phyloP scores from a whole-genome alignment of 768 basidiomycete genomes.

The Lactarius tabidus region DNA sequence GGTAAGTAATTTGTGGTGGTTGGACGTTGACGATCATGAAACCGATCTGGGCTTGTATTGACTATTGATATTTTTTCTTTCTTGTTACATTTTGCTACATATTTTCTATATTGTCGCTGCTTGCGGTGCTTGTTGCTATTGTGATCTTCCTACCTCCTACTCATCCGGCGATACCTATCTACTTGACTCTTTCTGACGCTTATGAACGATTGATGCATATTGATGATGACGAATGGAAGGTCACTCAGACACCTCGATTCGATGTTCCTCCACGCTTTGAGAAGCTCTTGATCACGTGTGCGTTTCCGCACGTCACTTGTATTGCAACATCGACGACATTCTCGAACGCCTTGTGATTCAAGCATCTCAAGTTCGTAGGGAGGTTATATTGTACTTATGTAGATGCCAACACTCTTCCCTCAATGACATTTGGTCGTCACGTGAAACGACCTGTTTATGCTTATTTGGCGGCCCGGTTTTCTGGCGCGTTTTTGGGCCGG shows the following conservation, averaged over 20 bases:
- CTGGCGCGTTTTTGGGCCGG: slow-evolving; percentile 12
- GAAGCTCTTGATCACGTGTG: slow-evolving; percentile 5
- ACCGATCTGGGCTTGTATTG: slow-evolving; percentile 24
- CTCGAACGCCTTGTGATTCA: too few species aligned
- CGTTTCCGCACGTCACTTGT: too few species aligned
- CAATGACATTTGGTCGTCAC: neutral
- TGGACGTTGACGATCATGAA: slow-evolving; percentile 15
- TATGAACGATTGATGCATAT: slow-evolving; percentile 22
- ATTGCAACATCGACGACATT: too few species aligned
- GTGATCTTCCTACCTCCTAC: slow-evolving; percentile 14
- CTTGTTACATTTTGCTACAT: slow-evolving; percentile 10
- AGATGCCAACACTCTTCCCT: too few species aligned
- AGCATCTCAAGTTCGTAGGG: too few species aligned
- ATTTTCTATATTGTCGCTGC: slow-evolving; percentile 24
- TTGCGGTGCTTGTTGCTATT: slow-evolving; percentile 15
- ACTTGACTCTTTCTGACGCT: slow-evolving; percentile 10
- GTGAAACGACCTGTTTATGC: slow-evolving; percentile 4
- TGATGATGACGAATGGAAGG: slow-evolving; percentile 25
- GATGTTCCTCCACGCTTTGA: too few species aligned
- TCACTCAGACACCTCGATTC: slow-evolving; percentile 8
- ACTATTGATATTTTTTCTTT: slow-evolving; percentile 8
- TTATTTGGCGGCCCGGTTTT: slow-evolving; percentile 19
- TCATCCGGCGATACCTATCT: slow-evolving; percentile 19
- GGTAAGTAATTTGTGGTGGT: slow-evolving; percentile 21
- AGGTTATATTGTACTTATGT: too few species aligned